Evolutionary conservation across 805 yeast species (phyloP).

Genomic region (Saccharomycodes ludwigii): DNA sequence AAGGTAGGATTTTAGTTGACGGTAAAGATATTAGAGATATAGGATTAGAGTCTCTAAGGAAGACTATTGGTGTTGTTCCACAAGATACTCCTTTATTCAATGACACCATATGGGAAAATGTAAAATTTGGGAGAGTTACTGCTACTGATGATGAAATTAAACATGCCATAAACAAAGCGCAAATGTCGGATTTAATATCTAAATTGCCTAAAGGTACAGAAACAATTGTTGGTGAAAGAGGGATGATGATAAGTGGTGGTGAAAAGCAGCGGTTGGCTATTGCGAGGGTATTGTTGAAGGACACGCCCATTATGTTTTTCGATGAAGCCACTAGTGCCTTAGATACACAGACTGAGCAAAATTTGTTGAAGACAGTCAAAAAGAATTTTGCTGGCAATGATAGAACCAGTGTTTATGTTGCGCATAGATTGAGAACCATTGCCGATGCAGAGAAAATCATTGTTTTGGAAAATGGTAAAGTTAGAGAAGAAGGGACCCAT

Average conservation of each 20-base stretch:
- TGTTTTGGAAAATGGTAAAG: constrained; percentile 66
- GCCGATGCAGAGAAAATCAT: constrained; percentile 92
- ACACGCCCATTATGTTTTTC: constrained; percentile 82
- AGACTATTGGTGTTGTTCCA: constrained; percentile 82
- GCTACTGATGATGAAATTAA: constrained; percentile 65
- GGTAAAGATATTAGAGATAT: constrained; percentile 77
- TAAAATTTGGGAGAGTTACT: constrained; percentile 68
- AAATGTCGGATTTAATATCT: constrained; percentile 45
- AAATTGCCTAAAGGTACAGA: constrained; percentile 75
- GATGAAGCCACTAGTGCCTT: constrained; percentile 96
- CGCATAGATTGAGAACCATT: constrained; percentile 86
- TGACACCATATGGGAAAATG: constrained; percentile 78
- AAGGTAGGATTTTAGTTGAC: constrained; percentile 72
- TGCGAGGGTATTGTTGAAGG: constrained; percentile 76
- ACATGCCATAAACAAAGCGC: constrained; percentile 55
- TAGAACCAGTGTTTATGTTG: constrained; percentile 80
- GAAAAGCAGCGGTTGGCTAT: constrained; percentile 94
- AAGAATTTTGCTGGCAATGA: constrained; percentile 42
- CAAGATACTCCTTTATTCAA: constrained; percentile 95
- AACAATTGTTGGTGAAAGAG: constrained; percentile 91
- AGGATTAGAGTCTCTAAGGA: constrained; percentile 62
- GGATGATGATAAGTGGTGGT: constrained; percentile 99
- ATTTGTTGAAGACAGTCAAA: constrained; percentile 63
- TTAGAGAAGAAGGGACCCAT: constrained; percentile 85
- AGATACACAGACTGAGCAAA: constrained; percentile 92